Evolutionary conservation across 805 yeast species (phyloP), one percentile per base, ranked within the genome.

Genomic region (Kuraishia piskuri): DNA sequence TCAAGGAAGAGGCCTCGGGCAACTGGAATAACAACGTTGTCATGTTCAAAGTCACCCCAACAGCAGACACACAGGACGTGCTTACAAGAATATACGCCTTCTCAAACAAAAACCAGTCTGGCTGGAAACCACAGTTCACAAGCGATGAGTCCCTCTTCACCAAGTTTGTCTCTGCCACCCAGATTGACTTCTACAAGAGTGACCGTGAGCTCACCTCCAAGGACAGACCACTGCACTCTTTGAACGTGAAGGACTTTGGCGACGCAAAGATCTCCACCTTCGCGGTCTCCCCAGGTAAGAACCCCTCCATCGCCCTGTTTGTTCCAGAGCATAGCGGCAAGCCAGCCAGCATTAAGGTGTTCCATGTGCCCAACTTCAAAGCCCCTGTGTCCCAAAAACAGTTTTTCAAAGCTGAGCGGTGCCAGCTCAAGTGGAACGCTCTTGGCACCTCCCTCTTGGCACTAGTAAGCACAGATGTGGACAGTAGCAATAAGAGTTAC

Each of bases 401-500:
- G 55, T 89, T 94, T 63, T 94, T 94, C 80, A 91, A 92, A 72
- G 98, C 97, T 51, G 99, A 94, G 67, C 81, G 88, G 59, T 94
- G 97, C 69, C 85, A 81, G 61, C 80, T 94, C 73, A 86, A 82
- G 67, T 94, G 99, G 99, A 94, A 95, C 69, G 79, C 83, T 37
- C 77, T 90, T 58, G 99, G 99, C 56, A 94, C 97, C 56, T 96
- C 97, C 6, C 76, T 92, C 56, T 75, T 95, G 64, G 97, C 96
- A 50, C 78, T 91, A 61, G 96, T 97, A 4, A 87, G 94, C 49
- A 94, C 97, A 24, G 99, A 94, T 70, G 96, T 92, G 61, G 99
- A 94, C 71, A 77, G 94, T 31, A 81, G 95, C 36, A 95, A 95
- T 68, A 85, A 92, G 75, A 86, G 95, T 1, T 94, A 94, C 73